Evolutionary conservation across 2,329 filamentous ascomycete genomes (phyloP).

Genomic region (Colletotrichum brevisporum): DNA sequence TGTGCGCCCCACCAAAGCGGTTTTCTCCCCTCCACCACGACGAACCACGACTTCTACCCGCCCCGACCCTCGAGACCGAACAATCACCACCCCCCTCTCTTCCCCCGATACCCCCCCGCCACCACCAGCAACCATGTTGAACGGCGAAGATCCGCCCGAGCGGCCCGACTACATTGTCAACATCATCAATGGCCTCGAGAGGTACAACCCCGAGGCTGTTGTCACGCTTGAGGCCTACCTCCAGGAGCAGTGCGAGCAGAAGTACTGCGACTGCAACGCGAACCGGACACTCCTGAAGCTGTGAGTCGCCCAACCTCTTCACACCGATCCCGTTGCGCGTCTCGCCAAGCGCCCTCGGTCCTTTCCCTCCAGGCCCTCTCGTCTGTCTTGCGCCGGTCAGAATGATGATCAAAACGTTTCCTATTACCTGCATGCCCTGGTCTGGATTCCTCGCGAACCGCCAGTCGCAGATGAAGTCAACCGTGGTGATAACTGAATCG

Average conservation of each 20-base stretch:
- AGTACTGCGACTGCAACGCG: constrained; percentile 95
- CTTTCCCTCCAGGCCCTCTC: constrained; percentile 28
- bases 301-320: constrained; percentile 72
- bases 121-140: constrained; percentile 63
- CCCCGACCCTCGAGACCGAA: constrained; percentile 41
- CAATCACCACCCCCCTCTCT: constrained; percentile 43
- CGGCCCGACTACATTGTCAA: constrained; percentile 91
- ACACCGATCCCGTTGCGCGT: neutral
- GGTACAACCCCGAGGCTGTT: constrained; percentile 98
- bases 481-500: constrained; percentile 68
- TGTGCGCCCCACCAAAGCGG: constrained; percentile 36
- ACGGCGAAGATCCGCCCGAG: constrained; percentile 89
- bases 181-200: constrained; percentile 97
- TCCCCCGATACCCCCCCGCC: constrained; percentile 41
- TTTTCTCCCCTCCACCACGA: constrained; percentile 54
- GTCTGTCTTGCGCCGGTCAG: constrained; percentile 41
- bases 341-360: constrained; percentile 9
- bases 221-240: constrained; percentile 95
- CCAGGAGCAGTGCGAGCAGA: constrained; percentile 92
- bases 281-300: constrained; percentile 97
- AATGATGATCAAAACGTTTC: constrained; percentile 96
- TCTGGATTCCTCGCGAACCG: constrained; percentile 66
- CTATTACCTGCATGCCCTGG: constrained; percentile 87
- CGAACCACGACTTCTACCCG: constrained; percentile 52
- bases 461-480: constrained; percentile 74